Percentiles rank a stretch among this genome's conserved stretches.
These are phyloP conservation scores for Dendrostoma leiphaemia DNA, from an alignment of 2,329 filamentous ascomycete species.

Conservation along the genomic window DNA sequence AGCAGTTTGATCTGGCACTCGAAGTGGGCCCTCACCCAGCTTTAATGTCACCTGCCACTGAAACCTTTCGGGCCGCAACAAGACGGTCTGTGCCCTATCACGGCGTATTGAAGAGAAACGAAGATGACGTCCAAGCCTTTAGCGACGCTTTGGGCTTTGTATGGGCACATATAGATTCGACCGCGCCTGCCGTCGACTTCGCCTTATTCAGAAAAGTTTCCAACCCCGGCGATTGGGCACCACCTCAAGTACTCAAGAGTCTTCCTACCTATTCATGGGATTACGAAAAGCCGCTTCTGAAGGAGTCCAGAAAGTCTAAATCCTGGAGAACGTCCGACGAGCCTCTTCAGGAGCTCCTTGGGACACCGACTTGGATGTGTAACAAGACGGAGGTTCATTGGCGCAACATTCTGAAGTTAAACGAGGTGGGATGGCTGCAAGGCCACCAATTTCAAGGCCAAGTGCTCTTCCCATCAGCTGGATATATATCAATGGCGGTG, in stretches of 20 bases:
- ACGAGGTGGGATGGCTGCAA: conserved; percentile 35
- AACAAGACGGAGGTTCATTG: conserved; percentile 21
- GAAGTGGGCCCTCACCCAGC: conserved; percentile 37
- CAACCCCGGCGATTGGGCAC: too few relatives aligned
- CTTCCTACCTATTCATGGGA: conserved; percentile 17
- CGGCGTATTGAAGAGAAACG: conserved; percentile 22
- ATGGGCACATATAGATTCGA: too few relatives aligned
- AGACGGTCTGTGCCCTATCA: conserved; percentile 22
- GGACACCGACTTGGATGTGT: background rate
- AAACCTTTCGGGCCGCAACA: conserved; percentile 25
- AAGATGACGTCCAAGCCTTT: conserved; percentile 21
- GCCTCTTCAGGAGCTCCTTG: conserved; percentile 11
- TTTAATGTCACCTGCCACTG: conserved; percentile 35
- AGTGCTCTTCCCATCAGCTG: conserved; percentile 35
- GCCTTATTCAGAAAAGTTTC: too few relatives aligned
- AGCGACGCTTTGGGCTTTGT: conserved; percentile 18
- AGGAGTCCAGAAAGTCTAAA: conserved; percentile 9
- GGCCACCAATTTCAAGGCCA: conserved; percentile 34
- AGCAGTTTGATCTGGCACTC: conserved; percentile 28
- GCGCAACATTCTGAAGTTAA: conserved; percentile 23
- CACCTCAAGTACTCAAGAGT: too few relatives aligned
- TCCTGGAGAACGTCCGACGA: background rate
- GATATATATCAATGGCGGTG: conserved; percentile 21
- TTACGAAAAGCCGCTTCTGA: conserved; percentile 2
- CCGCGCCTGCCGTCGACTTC: too few relatives aligned